A percentile compares a stretch with the other conserved stretches of the same genome.
phyloP scores from a whole-genome alignment of 2,329 filamentous ascomycete genomes.

The Volutella citrinella region DNA sequence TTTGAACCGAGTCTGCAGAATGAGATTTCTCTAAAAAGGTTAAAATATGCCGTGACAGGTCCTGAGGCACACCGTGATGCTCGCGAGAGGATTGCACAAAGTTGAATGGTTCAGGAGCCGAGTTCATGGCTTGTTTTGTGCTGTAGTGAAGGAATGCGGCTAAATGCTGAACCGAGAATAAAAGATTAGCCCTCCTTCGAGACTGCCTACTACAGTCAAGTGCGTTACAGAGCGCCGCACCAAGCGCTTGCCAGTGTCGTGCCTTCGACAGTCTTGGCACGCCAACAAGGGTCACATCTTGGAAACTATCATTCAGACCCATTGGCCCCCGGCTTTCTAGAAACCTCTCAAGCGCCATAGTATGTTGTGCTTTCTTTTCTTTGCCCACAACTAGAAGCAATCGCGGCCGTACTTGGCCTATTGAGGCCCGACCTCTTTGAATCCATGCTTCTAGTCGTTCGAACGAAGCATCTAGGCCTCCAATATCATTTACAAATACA shows the following conservation, averaged over 20 bases:
- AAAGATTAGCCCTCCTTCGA: slow-evolving; percentile 5
- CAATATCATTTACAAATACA: slow-evolving; percentile 15
- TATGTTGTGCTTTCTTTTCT: slow-evolving; percentile 5
- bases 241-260: slow-evolving; percentile 11
- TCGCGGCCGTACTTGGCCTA: slow-evolving; percentile 6
- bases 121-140: slow-evolving; percentile 1
- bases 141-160: slow-evolving; percentile 9
- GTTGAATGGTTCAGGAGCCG: slow-evolving; percentile 6
- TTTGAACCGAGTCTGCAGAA: slow-evolving; percentile 6
- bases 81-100: slow-evolving; percentile 12
- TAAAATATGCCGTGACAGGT: slow-evolving; percentile 9
- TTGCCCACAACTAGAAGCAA: slow-evolving; percentile 9
- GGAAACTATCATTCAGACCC: slow-evolving; percentile 3
- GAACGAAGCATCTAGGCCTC: slow-evolving; percentile 9
- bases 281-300: slow-evolving; percentile 4
- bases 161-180: slow-evolving; percentile 9
- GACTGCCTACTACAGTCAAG: slow-evolving; percentile 9
- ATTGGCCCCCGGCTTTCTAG: no score
- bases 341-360: no score
- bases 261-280: slow-evolving; percentile 4
- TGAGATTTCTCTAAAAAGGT: slow-evolving; percentile 9
- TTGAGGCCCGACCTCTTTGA: slow-evolving; percentile 8
- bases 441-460: slow-evolving; percentile 8
- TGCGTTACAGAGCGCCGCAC: slow-evolving; percentile 4
- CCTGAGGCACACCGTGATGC: slow-evolving; percentile 4